Conservation (phyloP, 2,329 filamentous ascomycete species). For the Epichloe baconii region DNA sequence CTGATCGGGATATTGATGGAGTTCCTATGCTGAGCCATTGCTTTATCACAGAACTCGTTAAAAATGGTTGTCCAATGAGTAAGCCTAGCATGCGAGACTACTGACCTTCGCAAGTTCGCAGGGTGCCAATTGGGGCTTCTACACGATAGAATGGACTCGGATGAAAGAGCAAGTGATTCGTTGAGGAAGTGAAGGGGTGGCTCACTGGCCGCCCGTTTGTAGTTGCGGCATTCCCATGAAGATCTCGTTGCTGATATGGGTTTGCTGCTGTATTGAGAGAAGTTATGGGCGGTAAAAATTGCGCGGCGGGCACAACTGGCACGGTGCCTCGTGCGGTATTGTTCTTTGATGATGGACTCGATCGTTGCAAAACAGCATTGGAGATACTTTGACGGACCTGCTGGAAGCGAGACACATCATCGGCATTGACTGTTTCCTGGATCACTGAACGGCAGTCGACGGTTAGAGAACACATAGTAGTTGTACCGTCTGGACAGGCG, state of each 20-base stretch:
- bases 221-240: conserved; percentile 5
- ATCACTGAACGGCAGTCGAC: conserved; percentile 23
- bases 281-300: conserved; percentile 10
- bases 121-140: conserved; percentile 47
- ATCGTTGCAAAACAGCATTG: conserved; percentile 19
- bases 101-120: conserved; percentile 62
- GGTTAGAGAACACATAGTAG: neutral
- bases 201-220: conserved; percentile 11
- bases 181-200: conserved; percentile 8
- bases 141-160: conserved; percentile 77
- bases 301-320: neutral
- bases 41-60: conserved; percentile 22
- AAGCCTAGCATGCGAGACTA: conserved; percentile 4
- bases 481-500: neutral
- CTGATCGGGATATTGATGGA: conserved; percentile 32
- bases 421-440: conserved; percentile 22
- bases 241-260: conserved; percentile 7
- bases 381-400: conserved; percentile 30
- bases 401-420: conserved; percentile 28
- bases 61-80: conserved; percentile 17
- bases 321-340: conserved; percentile 5
- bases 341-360: conserved; percentile 14
- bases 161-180: conserved; percentile 33
- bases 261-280: conserved; percentile 8
- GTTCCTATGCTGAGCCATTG: conserved; percentile 40